Conservation (phyloP, 805 yeast genomes). For the Yamadazyma tumulicola region DNA sequence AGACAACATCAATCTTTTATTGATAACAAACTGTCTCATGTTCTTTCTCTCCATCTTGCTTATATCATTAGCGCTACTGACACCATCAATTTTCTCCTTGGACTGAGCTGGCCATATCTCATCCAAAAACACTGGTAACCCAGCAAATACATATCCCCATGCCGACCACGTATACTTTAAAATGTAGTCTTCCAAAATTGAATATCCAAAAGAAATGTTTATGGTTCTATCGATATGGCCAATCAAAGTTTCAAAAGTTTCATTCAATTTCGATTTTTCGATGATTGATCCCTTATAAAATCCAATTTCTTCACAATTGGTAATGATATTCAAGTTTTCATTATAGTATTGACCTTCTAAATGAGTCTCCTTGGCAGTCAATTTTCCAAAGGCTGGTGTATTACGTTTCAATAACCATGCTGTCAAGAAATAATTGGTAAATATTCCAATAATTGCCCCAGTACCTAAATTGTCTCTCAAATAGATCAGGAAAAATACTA, state of each 20-base stretch:
- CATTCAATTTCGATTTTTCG: constrained; percentile 64
- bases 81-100: background rate
- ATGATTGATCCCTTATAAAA: constrained; percentile 85
- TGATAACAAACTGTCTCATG: constrained; percentile 86
- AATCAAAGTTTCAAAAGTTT: constrained; percentile 54
- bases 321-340: constrained; percentile 78
- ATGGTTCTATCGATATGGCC: constrained; percentile 53
- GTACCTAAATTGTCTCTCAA: constrained; percentile 83
- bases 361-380: constrained; percentile 68
- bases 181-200: constrained; percentile 77
- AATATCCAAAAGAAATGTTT: constrained; percentile 61
- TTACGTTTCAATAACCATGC: constrained; percentile 68
- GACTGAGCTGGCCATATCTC: constrained; percentile 17
- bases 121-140: constrained; percentile 79
- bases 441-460: constrained; percentile 78
- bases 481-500: constrained; percentile 79
- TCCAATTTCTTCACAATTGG: constrained; percentile 90
- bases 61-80: constrained; percentile 1
- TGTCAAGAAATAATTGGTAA: constrained; percentile 74
- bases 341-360: constrained; percentile 88
- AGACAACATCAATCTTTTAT: constrained; percentile 84
- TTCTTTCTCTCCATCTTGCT: constrained; percentile 46
- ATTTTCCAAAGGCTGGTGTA: constrained; percentile 82
- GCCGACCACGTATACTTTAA: constrained; percentile 94
- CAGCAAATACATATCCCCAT: constrained; percentile 86